phyloP scores from a whole-genome alignment of 2,329 filamentous ascomycete genomes.

The Xylaria sp. region DNA sequence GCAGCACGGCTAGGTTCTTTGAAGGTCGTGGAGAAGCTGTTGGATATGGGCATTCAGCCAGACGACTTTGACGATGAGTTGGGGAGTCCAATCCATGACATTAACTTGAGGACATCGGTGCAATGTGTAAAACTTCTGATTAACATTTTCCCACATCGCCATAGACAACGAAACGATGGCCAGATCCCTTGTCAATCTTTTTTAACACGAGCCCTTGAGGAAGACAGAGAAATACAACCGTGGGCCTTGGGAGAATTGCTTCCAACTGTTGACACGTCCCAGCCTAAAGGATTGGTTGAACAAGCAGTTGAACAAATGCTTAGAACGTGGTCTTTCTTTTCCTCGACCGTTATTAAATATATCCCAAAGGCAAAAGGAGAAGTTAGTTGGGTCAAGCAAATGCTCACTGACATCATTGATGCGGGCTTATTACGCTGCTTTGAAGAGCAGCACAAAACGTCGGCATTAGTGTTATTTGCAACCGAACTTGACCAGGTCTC shows the following conservation, averaged over 20 bases:
- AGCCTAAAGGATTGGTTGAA: too few species aligned
- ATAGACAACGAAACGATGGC: conserved; percentile 3
- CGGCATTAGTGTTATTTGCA: conserved; percentile 6
- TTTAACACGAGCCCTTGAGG: not conserved
- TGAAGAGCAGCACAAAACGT: not conserved
- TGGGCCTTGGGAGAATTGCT: not conserved
- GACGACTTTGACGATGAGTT: conserved; percentile 5
- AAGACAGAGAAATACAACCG: not conserved
- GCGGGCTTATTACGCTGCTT: not conserved
- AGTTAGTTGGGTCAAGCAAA: not conserved
- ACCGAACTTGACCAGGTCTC: not conserved
- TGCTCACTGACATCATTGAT: not conserved
- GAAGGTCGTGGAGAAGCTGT: conserved; percentile 3
- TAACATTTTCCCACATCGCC: conserved; percentile 9
- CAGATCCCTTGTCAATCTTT: conserved; percentile 3
- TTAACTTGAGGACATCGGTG: not conserved
- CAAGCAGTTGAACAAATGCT: not conserved
- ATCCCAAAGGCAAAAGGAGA: not conserved
- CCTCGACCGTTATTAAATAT: not conserved
- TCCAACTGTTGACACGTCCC: not conserved
- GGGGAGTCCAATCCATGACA: conserved; percentile 9
- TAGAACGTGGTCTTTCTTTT: not conserved
- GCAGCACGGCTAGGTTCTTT: conserved; percentile 17
- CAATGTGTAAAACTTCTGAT: conserved; percentile 6
- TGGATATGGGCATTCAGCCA: conserved; percentile 5